Evolutionary conservation across 805 yeast species (phyloP), one percentile per base, ranked within the genome.

Genomic region (Clavispora phyllophila): DNA sequence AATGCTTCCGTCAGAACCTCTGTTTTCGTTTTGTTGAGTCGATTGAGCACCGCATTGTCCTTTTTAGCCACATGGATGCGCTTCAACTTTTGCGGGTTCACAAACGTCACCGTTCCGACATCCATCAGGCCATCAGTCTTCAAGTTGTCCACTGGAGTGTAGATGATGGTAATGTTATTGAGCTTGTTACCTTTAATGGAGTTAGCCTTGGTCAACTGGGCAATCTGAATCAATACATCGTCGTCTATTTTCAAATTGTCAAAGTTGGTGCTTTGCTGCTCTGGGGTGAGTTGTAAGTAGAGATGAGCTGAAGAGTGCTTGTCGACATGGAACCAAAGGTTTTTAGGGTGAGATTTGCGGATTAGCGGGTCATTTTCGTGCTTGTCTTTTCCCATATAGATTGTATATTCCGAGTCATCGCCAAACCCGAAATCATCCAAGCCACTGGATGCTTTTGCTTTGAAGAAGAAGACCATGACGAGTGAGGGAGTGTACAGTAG

Each of bases 261-360:
- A 34, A 57, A 56, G 20, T 64, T 65, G 4, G 70, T 75, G 58
- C 76, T 63, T 18, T 67, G 65, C 41, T 75, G 81, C 18, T 72
- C 76, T 2, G 58, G 56, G 2, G 71, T 65, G 17, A 82, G 60
- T 43, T 87, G 74, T 22, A 84, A 63, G 53, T 87, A 87, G 9
- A 87, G 73, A 57, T 87, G 95, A 0, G 90, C 93, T 35, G 88
- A 81, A 4, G 88, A 81, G 37, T 79, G 68, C 49, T 81, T 82
- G 50, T 84, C 90, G 7, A 83, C 88, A 60, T 85, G 95, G 55
- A 87, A 86, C 91, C 95, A 86, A 4, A 84, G 65, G 57, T 84
- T 82, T 44, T 75, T 76, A 20, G 79, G 80, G 47, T 76, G 73
- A 0, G 90, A 86, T 51, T 78, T 74, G 56, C 78, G 79, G 43